Evolutionary conservation across 192 early-diverging fungal species (phyloP), one percentile per base, ranked within the genome.

Genomic region (Backusella circina): DNA sequence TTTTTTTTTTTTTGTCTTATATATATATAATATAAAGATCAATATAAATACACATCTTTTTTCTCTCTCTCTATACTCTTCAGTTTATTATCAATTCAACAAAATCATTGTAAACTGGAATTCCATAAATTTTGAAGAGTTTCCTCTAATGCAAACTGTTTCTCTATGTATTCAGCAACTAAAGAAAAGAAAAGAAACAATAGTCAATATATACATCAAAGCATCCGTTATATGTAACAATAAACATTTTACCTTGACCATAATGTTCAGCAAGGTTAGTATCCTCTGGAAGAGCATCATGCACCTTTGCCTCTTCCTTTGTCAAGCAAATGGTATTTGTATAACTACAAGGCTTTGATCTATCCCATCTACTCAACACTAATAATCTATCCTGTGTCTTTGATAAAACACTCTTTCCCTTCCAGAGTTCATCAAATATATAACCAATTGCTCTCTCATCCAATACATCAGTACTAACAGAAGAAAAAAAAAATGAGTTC

Each of bases 341-440:
- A 15, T 91, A 83, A 5, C 82, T 74, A 68, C 90, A 83, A 12
- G 93, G 93, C 66, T 87, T 77, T 12, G 81, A 70, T 6, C 81
- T 80, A 67, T 94, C 85, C 97, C 97, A 99, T 54, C 94, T 84
- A 2, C 84, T 85, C 18, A 98, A 79, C 0, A 91, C 84, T 13
- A 94, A 83, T 5, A 67, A 30, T 76, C 92, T 92, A 50, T 95
- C 93, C 26, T 82, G 90, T 7, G 88, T 74, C 18, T 91, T 88
- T 5, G 95, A 94, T 2, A 97, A 51, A 1, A 87, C 94, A 73
- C 92, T 93, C 69, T 89, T 87, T 13, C 93, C 92, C 7, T 88
- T 82, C 89, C 93, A 98, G 33, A 96, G 90, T 78, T 98, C 97
- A 67, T 98, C 95, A 50, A 95, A 85, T 31, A 95, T 87, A 77